phyloP scores from a whole-genome alignment of 164 flowering plant genomes.

The Piper betle region DNA sequence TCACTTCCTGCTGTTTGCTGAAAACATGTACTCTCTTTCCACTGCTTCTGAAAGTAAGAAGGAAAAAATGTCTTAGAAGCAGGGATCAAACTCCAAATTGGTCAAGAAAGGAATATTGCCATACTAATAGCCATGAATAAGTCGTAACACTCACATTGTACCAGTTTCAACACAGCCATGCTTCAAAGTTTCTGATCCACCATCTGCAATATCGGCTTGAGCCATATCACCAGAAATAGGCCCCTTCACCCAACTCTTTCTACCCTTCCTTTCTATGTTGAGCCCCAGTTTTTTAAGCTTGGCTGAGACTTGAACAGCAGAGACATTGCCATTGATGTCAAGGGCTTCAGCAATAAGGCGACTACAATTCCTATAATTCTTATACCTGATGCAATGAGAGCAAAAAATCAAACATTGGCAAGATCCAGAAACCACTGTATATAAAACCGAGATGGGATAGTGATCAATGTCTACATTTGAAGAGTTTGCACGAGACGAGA shows the following conservation, averaged over 20 bases:
- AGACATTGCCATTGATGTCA: conserved; percentile 43
- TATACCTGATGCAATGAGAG: conserved; percentile 34
- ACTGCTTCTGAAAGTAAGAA: conserved; percentile 16
- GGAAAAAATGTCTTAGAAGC: background rate
- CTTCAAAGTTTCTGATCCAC: conserved; percentile 2
- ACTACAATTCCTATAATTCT: conserved; percentile 36
- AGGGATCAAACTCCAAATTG: background rate
- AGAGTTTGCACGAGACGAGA: no score
- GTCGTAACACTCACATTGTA: conserved; percentile 27
- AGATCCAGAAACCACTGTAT: background rate
- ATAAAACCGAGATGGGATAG: no score
- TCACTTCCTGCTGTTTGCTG: conserved; percentile 54
- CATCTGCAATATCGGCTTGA: background rate
- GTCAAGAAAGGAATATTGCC: background rate
- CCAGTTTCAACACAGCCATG: conserved; percentile 14
- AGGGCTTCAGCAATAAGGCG: conserved; percentile 58
- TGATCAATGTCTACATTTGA: background rate
- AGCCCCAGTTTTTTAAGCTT: conserved; percentile 58
- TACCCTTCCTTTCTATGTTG: conserved; percentile 27
- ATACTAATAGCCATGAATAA: background rate
- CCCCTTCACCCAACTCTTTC: conserved; percentile 8
- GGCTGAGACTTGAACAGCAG: conserved; percentile 47
- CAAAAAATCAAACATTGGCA: background rate
- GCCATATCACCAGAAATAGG: background rate
- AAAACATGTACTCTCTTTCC: conserved; percentile 65